Evolutionary conservation across 495 filamentous ascomycete genomes (phyloP).

Genomic region (Aspergillus cavernicola): DNA sequence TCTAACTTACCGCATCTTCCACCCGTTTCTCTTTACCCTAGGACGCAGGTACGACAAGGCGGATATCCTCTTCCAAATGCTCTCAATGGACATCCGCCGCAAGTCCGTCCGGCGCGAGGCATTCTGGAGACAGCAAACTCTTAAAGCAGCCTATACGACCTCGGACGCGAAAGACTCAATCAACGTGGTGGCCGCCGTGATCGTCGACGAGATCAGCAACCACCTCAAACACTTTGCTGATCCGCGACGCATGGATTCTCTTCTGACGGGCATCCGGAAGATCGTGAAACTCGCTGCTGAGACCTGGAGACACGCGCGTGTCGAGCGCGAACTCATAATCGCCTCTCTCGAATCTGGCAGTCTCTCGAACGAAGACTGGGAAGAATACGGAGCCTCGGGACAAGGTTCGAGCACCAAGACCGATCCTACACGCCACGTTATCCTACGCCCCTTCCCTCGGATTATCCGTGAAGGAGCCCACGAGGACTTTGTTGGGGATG

Average conservation of each 20-base stretch:
- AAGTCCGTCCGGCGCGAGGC: slow-evolving; percentile 61
- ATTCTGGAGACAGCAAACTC: slow-evolving; percentile 61
- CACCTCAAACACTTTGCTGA: slow-evolving; percentile 58
- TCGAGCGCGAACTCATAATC: slow-evolving; percentile 58
- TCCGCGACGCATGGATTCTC: slow-evolving; percentile 49
- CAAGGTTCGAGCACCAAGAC: slow-evolving; percentile 19
- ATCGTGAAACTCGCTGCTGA: slow-evolving; percentile 63
- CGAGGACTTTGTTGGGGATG: slow-evolving; percentile 45
- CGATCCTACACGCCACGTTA: slow-evolving; percentile 37
- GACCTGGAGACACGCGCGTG: slow-evolving; percentile 60
- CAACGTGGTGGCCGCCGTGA: slow-evolving; percentile 55
- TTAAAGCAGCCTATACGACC: slow-evolving; percentile 61
- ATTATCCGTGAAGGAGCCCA: slow-evolving; percentile 55
- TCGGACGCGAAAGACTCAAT: slow-evolving; percentile 59
- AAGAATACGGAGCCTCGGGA: slow-evolving; percentile 34
- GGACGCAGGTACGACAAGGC: slow-evolving; percentile 60
- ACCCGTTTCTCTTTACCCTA: slow-evolving; percentile 61
- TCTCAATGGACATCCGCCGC: slow-evolving; percentile 58
- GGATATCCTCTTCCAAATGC: slow-evolving; percentile 58
- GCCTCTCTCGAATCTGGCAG: slow-evolving; percentile 48
- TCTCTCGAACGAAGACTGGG: slow-evolving; percentile 44
- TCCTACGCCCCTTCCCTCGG: slow-evolving; percentile 53
- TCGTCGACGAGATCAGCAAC: slow-evolving; percentile 59
- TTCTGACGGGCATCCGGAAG: slow-evolving; percentile 48
- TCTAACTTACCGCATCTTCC: slow-evolving; percentile 59